A percentile compares a stretch with the other conserved stretches of the same genome.
phyloP scores from a whole-genome alignment of 169 alveolate genomes.

The Plasmodium cynomolgi region DNA sequence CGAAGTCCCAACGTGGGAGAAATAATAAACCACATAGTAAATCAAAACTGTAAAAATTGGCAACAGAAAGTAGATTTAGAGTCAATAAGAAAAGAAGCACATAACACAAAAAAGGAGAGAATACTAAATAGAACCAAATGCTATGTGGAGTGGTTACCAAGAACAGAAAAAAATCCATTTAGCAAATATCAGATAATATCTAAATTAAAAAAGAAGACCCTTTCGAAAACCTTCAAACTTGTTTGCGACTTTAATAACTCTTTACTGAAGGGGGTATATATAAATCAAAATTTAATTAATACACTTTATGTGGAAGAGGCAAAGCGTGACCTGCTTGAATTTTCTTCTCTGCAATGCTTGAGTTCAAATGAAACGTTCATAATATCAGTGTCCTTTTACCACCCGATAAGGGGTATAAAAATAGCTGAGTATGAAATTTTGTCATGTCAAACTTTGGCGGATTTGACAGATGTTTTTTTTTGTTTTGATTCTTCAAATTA shows the following conservation, averaged over 20 bases:
- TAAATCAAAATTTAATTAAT: slow-evolving; percentile 55
- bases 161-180: slow-evolving; percentile 50
- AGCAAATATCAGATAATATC: slow-evolving; percentile 53
- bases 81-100: slow-evolving; percentile 11
- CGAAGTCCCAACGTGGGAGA: slow-evolving; percentile 47
- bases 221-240: slow-evolving; percentile 46
- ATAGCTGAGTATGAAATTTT: slow-evolving; percentile 86
- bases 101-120: neutral
- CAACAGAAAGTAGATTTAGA: slow-evolving; percentile 48
- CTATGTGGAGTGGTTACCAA: slow-evolving; percentile 52
- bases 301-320: neutral
- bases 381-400: slow-evolving; percentile 84
- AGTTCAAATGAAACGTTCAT: slow-evolving; percentile 25
- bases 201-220: slow-evolving; percentile 47
- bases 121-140: slow-evolving; percentile 49
- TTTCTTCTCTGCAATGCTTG: neutral
- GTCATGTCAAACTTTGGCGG: slow-evolving; percentile 84
- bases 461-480: slow-evolving; percentile 83
- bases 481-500: slow-evolving; percentile 81
- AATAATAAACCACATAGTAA: slow-evolving; percentile 39
- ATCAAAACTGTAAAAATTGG: slow-evolving; percentile 62
- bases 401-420: slow-evolving; percentile 87
- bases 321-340: neutral
- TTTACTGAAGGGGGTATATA: slow-evolving; percentile 31
- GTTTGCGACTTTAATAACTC: slow-evolving; percentile 73